phyloP scores from a whole-genome alignment of 192 early-diverging fungal genomes.

The Podila horticola region DNA sequence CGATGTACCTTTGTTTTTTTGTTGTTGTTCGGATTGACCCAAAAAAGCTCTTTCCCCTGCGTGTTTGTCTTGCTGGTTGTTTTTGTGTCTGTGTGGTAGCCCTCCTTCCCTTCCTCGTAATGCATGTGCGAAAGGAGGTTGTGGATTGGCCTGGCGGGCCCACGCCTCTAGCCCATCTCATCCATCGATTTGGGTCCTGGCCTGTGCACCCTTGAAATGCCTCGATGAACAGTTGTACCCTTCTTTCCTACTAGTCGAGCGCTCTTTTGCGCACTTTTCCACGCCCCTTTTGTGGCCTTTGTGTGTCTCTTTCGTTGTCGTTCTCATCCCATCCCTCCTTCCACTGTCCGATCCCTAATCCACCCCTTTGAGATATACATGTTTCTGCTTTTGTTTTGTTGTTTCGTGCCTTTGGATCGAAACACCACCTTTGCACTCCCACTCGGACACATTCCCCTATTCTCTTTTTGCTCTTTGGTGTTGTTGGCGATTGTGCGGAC shows the following conservation, averaged over 20 bases:
- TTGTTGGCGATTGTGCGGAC: not conserved
- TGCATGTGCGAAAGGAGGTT: not conserved
- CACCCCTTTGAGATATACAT: no score
- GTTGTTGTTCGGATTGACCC: not conserved
- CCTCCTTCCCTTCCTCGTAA: not conserved
- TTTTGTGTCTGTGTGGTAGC: not conserved
- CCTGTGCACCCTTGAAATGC: not conserved
- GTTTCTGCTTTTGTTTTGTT: no score
- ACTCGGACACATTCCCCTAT: not conserved
- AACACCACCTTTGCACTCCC: no score
- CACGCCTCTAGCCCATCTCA: not conserved
- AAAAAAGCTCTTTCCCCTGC: not conserved
- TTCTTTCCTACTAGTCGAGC: no score
- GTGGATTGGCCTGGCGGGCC: not conserved
- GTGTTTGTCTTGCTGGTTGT: not conserved
- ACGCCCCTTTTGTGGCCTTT: no score
- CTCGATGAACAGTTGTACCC: no score
- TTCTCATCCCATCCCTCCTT: no score
- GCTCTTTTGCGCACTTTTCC: no score
- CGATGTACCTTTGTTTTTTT: conserved; percentile 3
- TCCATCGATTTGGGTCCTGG: not conserved
- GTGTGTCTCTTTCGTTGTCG: no score
- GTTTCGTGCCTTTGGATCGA: no score
- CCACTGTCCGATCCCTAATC: no score
- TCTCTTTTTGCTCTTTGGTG: not conserved